Evolutionary conservation across 2,329 filamentous ascomycete species (phyloP).

Genomic region (Fusarium abutilonis): DNA sequence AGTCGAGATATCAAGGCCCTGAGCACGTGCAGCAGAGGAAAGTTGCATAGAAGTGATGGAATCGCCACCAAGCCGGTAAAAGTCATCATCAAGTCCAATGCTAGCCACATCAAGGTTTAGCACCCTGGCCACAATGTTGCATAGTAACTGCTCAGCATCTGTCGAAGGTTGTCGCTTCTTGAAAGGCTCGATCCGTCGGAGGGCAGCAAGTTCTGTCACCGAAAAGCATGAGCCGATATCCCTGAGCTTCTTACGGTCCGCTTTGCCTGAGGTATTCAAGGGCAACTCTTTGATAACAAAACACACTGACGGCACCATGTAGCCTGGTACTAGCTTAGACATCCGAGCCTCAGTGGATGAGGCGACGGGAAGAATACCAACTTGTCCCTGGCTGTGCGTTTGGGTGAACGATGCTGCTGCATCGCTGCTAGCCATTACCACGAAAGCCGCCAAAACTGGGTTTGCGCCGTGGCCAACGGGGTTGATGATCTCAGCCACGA

Average conservation of each 20-base stretch:
- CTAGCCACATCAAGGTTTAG: constrained; percentile 5
- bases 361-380: no score
- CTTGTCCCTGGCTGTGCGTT: no score
- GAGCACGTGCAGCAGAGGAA: constrained; percentile 13
- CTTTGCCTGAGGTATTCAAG: constrained; percentile 10
- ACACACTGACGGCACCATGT: constrained; percentile 19
- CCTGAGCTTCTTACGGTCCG: constrained; percentile 11
- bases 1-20: constrained; percentile 7
- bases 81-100: constrained; percentile 13
- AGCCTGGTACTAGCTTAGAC: constrained; percentile 5
- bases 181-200: no score
- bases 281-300: constrained; percentile 6
- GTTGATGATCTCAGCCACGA: constrained; percentile 5
- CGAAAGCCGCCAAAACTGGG: constrained; percentile 6
- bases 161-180: constrained; percentile 8
- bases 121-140: neutral
- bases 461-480: neutral
- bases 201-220: constrained; percentile 1
- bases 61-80: constrained; percentile 16
- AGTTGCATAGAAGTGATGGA: constrained; percentile 25
- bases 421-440: no score
- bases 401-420: no score
- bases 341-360: no score
- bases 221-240: constrained; percentile 14
- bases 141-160: constrained; percentile 3